Evolutionary conservation across 2,329 filamentous ascomycete species (phyloP), one percentile per base, ranked within the genome.

Genomic region (Dactylellina leptospora): DNA sequence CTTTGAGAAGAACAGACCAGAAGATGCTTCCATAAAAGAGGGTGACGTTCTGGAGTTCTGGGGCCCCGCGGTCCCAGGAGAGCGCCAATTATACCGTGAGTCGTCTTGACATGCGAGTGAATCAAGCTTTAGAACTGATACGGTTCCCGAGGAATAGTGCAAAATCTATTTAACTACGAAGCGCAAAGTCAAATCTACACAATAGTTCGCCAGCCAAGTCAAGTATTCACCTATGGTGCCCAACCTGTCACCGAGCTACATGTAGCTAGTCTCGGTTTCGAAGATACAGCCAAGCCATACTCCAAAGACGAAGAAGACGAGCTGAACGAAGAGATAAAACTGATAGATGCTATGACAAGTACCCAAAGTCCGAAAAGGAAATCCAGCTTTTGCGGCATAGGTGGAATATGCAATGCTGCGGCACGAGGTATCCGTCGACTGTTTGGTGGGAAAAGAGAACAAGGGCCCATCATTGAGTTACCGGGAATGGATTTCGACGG

Each of bases 41-140:
- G 56, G 64, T 2, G 64, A 70, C 20, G 11, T 36, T 27, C 22
- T 70, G 16, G 64, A 70, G 25, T 70, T 70, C 42, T 70, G 50
- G 30, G 64, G 64, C 0, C 64, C 64, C 1, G 42, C 48, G 1
- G 11, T 2, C 6, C 30, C 56, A 6, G n/a, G 56, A 0, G 8
- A 56, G 5, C 48, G 55, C 13, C 36, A 70, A n/a, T 25, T 70
- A 22, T 70, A 48, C 28, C n/a, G 64, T 70, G 22, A 25, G 59
- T 38, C 16, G 10, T 30, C 23, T 18, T 20, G 16, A 4, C 18
- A 25, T 2, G 6, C 28, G n/a, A 30, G 10, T 1, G 27, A 4
- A 4, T 2, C 23, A 3, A 4, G 13, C 11, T 16, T 23, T 16
- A 18, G 22, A 2, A 16, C 28, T 36, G 13, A n/a, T 38, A 2